Evolutionary conservation across 106 monocot species (phyloP).

Genomic region (Cymbidium sinense): DNA sequence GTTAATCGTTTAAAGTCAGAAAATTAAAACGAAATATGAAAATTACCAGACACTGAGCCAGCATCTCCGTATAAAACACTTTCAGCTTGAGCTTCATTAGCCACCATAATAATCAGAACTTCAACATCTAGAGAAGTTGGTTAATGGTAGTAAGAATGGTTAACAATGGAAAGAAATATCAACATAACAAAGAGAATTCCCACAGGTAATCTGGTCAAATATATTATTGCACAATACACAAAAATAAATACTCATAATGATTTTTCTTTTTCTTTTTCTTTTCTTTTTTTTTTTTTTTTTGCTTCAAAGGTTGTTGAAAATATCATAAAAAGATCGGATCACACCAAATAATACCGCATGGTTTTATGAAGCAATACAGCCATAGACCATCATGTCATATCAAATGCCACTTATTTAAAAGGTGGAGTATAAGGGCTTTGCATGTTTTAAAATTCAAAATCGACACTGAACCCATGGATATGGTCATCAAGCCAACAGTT

Average conservation of each 20-base stretch:
- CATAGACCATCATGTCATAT: neutral
- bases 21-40: slow-evolving; percentile 7
- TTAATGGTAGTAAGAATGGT: neutral
- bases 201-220: neutral
- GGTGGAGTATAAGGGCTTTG: neutral
- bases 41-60: slow-evolving; percentile 68
- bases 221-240: neutral
- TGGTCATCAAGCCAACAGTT: neutral
- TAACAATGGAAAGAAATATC: neutral
- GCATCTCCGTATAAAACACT: slow-evolving; percentile 70
- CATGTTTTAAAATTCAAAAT: neutral
- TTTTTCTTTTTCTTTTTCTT: too few species aligned
- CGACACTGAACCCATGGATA: neutral
- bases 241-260: neutral
- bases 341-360: neutral
- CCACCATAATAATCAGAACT: slow-evolving; percentile 89
- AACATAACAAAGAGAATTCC: neutral
- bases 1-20: neutral
- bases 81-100: slow-evolving; percentile 91
- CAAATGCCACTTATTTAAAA: neutral
- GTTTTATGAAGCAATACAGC: neutral
- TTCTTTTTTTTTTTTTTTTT: too few species aligned
- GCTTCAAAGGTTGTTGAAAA: neutral
- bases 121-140: slow-evolving; percentile 52
- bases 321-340: neutral